Evolutionary conservation across 139 green algal species (phyloP), one percentile per base, ranked within the genome.

Genomic region (Chlorella sp.): DNA sequence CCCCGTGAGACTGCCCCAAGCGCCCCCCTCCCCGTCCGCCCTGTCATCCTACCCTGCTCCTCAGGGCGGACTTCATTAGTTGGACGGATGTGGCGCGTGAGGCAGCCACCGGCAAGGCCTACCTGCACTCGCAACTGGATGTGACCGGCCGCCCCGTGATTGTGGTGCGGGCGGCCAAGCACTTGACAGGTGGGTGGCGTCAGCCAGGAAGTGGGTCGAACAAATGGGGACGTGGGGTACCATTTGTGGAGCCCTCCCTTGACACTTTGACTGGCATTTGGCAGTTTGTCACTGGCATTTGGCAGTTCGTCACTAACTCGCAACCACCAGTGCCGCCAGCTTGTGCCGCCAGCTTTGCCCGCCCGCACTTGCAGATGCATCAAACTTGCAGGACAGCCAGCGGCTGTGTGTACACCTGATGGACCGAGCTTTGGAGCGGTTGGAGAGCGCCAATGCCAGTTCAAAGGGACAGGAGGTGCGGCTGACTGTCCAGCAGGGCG

Each of bases 51-150:
- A 23, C 60, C 23, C 74, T 71, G 55, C 6, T 30, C 36, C 20
- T 16, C 76, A 82, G 78, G 20, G 78, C 78, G 18, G 78, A 83
- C n/a, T 32, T 64, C 3, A 47, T 83, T 0, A 18, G 74, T 39
- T 74, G 62, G 78, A 74, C 63, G 0, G 78, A 83, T n/a, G 30
- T 83, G 0, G 78, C 78, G 2, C 51, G 57, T 2, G 94, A 98
- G 90, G 82, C 90, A 25, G 91, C 90, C 32, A 96, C 92, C 25
- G 95, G 96, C 69, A 99, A 98, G 83, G 95, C 93, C 1, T 96
- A 94, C 79, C 82, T 99, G n/a, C 93, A 98, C 86, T 83, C 84
- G 0, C 72, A 93, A 17, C 47, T 67, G 1, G 96, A 99, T 68
- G 34, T 80, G 30, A 56, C 21, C 62, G 81, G 69, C 11, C 90